These are phyloP conservation scores for Emergomyces orientalis DNA, from an alignment of 2,329 filamentous ascomycete genomes.

Conservation along the genomic window DNA sequence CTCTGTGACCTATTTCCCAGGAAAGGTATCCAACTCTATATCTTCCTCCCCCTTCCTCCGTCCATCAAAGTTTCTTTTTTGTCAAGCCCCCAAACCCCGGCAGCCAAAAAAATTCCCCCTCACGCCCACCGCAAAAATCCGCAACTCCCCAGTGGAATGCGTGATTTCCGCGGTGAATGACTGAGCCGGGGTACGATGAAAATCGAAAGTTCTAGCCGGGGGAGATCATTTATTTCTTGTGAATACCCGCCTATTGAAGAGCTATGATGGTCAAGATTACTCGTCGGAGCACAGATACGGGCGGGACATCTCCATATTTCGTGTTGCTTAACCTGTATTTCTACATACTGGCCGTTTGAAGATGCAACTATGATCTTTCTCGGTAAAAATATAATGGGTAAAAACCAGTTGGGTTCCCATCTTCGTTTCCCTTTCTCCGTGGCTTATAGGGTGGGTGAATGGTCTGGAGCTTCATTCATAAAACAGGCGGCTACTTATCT, in stretches of 20 bases:
- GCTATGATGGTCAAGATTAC: conserved; percentile 51
- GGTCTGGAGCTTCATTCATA: background rate
- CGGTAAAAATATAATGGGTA: background rate
- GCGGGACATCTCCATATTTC: conserved; percentile 41
- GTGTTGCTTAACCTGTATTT: background rate
- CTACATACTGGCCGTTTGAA: background rate
- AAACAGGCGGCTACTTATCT: background rate
- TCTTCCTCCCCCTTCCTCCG: background rate
- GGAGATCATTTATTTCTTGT: conserved; percentile 29
- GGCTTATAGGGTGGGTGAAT: no score
- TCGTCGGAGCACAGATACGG: conserved; percentile 60
- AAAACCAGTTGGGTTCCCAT: background rate
- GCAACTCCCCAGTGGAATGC: background rate
- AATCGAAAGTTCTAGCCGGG: conserved; percentile 21
- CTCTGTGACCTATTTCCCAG: background rate
- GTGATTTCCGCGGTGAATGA: background rate
- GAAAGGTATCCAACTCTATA: background rate
- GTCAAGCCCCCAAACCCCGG: background rate
- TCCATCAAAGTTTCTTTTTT: background rate
- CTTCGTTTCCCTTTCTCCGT: background rate
- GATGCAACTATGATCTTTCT: background rate
- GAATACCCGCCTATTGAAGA: conserved; percentile 49
- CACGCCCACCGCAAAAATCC: background rate
- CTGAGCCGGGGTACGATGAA: background rate
- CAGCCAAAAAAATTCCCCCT: background rate